Conservation (phyloP, 352 stramenopile genomes). For the Phytophthora pistaciae region DNA sequence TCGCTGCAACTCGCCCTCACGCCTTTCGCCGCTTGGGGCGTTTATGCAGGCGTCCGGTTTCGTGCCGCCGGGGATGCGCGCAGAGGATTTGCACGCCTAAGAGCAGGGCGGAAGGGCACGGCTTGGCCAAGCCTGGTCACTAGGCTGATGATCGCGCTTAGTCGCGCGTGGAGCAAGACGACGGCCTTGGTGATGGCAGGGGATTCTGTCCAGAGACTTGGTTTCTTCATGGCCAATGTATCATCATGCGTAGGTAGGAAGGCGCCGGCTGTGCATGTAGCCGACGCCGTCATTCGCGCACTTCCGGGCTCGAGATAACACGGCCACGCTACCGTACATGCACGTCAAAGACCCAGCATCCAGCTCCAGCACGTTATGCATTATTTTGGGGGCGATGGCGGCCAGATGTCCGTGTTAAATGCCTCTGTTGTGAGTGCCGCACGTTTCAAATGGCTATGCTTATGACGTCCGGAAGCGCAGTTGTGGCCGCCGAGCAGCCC, state of each 20-base stretch:
- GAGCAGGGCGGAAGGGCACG: not conserved
- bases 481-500: slow-evolving; percentile 2
- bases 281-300: too few relatives aligned
- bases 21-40: slow-evolving; percentile 33
- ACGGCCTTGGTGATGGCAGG: slow-evolving; percentile 17
- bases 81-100: slow-evolving; percentile 28
- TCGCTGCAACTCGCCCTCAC: slow-evolving; percentile 17
- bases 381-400: slow-evolving; percentile 4
- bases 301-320: too few relatives aligned
- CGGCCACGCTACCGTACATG: not conserved
- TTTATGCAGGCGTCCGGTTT: slow-evolving; percentile 33
- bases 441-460: slow-evolving; percentile 18
- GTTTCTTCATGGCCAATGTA: slow-evolving; percentile 6
- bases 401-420: slow-evolving; percentile 13
- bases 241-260: not conserved
- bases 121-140: not conserved
- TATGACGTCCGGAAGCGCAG: slow-evolving; percentile 12
- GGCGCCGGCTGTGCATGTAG: too few relatives aligned
- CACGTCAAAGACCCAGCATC: not conserved
- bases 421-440: not conserved
- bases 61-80: slow-evolving; percentile 15
- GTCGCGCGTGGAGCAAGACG: slow-evolving; percentile 16
- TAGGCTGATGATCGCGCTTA: slow-evolving; percentile 19
- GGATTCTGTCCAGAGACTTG: slow-evolving; percentile 30
- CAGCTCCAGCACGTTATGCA: not conserved